Conservation (phyloP, 225 moss, liverwort and hornwort species). For the Bryum argenteum region DNA sequence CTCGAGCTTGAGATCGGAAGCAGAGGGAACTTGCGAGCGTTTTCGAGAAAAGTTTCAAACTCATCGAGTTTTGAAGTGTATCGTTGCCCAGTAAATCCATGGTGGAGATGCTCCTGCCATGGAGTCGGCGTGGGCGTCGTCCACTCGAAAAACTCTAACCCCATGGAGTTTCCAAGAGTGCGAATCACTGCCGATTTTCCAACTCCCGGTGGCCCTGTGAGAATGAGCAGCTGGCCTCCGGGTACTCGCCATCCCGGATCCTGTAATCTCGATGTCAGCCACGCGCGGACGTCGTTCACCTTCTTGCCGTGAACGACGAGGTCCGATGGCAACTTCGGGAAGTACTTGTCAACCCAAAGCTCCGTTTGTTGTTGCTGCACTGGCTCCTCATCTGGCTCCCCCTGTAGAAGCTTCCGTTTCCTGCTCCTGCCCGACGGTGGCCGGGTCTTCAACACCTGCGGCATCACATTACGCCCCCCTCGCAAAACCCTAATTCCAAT, state of each 20-base stretch:
- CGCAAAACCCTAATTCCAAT: constrained; percentile 35
- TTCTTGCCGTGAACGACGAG: constrained; percentile 80
- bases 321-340: constrained; percentile 59
- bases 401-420: constrained; percentile 46
- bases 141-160: constrained; percentile 76
- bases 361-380: constrained; percentile 18
- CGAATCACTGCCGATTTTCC: constrained; percentile 82
- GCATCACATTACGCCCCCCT: constrained; percentile 54
- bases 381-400: constrained; percentile 10
- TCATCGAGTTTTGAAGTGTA: constrained; percentile 93
- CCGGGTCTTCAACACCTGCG: constrained; percentile 48
- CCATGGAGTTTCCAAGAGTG: constrained; percentile 48
- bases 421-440: constrained; percentile 54
- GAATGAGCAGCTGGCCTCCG: constrained; percentile 61
- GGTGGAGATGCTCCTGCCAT: constrained; percentile 89
- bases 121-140: constrained; percentile 82
- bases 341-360: constrained; percentile 86
- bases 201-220: constrained; percentile 89
- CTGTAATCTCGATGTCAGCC: constrained; percentile 69
- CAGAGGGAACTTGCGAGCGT: constrained; percentile 67
- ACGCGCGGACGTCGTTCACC: constrained; percentile 79
- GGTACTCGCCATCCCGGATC: constrained; percentile 45
- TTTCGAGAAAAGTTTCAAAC: constrained; percentile 76
- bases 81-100: constrained; percentile 62
- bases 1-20: constrained; percentile 41